A percentile compares a stretch with the other conserved stretches of the same genome.
Conservation (phyloP, 78 protist genomes). For the Protostelium mycophagum region DNA sequence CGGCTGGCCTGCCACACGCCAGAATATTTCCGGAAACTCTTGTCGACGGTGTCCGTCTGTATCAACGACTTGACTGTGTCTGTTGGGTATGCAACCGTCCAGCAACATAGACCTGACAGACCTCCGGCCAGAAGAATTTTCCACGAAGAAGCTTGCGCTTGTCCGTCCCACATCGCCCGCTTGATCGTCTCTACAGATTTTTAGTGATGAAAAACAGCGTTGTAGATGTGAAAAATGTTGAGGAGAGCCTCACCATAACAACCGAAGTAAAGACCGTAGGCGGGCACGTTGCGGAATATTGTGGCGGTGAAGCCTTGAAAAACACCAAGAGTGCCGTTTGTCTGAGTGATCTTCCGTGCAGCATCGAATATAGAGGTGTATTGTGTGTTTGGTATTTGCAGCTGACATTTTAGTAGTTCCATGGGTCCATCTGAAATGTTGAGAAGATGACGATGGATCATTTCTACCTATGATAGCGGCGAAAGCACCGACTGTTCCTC, state of each 20-base stretch:
- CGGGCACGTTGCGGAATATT: background rate
- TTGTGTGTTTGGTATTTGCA: background rate
- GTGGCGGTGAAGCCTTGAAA: background rate
- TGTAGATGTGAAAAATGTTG: background rate
- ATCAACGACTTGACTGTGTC: background rate
- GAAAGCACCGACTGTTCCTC: background rate
- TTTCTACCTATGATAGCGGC: background rate
- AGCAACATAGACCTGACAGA: background rate
- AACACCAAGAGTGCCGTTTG: background rate
- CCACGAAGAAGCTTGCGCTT: background rate
- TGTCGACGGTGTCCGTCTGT: background rate
- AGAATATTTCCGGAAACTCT: background rate
- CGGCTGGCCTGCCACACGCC: background rate
- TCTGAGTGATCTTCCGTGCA: background rate
- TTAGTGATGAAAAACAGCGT: background rate
- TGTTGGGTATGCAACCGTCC: background rate
- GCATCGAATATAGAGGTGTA: background rate
- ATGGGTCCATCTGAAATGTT: background rate
- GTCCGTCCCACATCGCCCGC: background rate
- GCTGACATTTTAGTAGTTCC: background rate
- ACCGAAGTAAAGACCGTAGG: background rate
- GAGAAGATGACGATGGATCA: background rate
- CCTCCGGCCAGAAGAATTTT: background rate
- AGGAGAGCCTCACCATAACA: background rate
- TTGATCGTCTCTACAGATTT: background rate